Evolutionary conservation across 2,329 filamentous ascomycete genomes (phyloP).

Genomic region (Venturia pyrina): DNA sequence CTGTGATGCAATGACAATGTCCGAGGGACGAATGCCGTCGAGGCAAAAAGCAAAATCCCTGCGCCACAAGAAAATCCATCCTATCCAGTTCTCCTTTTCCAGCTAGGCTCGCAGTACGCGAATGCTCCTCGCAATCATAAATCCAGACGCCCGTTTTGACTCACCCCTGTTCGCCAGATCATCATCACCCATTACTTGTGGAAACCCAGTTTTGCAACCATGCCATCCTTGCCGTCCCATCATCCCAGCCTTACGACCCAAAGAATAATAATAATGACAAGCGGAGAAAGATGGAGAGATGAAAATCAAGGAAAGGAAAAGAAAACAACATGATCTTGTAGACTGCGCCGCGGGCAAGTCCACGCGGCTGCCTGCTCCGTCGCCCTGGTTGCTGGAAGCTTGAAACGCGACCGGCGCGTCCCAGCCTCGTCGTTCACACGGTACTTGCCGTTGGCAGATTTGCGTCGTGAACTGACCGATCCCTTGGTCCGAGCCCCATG

Average conservation of each 20-base stretch:
- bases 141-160: background rate
- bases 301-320: background rate
- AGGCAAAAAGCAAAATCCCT: background rate
- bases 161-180: background rate
- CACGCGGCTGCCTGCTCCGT: background rate
- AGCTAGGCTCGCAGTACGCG: background rate
- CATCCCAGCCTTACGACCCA: constrained; percentile 5
- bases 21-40: background rate
- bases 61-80: background rate
- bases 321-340: background rate
- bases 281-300: background rate
- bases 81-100: background rate
- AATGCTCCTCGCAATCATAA: constrained; percentile 4
- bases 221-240: background rate
- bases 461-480: background rate
- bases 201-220: background rate
- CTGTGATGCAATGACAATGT: background rate
- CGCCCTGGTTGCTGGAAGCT: background rate
- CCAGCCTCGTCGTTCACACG: background rate
- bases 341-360: background rate
- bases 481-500: background rate
- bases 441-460: background rate
- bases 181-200: background rate
- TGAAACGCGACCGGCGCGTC: constrained; percentile 1
- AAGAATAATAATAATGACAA: background rate